Percentiles rank a stretch among this genome's conserved stretches.
phyloP scores from a whole-genome alignment of 2,329 filamentous ascomycete genomes.

The Xylaria sp. region DNA sequence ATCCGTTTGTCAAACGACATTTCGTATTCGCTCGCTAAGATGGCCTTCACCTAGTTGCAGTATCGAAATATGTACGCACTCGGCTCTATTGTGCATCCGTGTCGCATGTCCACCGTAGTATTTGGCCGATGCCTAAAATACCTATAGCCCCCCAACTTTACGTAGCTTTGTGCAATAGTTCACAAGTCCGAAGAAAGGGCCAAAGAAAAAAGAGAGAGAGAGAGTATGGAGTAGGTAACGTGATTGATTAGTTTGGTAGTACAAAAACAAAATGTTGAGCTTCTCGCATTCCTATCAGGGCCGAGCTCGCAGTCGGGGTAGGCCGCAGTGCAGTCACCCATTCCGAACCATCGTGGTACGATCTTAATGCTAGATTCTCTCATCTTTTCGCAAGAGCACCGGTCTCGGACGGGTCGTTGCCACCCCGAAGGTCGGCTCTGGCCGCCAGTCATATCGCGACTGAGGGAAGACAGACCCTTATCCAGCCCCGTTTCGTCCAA shows the following conservation, averaged over 20 bases:
- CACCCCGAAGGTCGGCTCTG: constrained; percentile 25
- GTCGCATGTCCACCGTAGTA: constrained; percentile 6
- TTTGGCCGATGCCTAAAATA: constrained; percentile 4
- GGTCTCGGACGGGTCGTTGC: constrained; percentile 25
- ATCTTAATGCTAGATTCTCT: constrained; percentile 15
- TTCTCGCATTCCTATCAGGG: not conserved
- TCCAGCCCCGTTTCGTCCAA: not conserved
- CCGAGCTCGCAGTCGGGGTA: constrained; percentile 20
- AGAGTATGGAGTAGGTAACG: too few relatives aligned
- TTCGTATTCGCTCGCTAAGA: constrained; percentile 1
- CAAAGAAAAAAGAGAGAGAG: too few relatives aligned
- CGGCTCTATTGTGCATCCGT: constrained; percentile 7
- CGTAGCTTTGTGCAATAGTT: not conserved
- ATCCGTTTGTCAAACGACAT: not conserved
- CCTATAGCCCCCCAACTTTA: not conserved
- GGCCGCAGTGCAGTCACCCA: constrained; percentile 2
- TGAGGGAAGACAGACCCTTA: not conserved
- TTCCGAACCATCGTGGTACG: constrained; percentile 14
- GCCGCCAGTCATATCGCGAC: constrained; percentile 15
- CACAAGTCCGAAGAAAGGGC: not conserved
- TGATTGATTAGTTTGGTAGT: not conserved
- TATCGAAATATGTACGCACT: not conserved
- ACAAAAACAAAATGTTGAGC: not conserved
- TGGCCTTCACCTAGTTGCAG: not conserved
- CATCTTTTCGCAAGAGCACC: constrained; percentile 8